phyloP scores from a whole-genome alignment of 768 basidiomycete species.

The Suillus discolor region DNA sequence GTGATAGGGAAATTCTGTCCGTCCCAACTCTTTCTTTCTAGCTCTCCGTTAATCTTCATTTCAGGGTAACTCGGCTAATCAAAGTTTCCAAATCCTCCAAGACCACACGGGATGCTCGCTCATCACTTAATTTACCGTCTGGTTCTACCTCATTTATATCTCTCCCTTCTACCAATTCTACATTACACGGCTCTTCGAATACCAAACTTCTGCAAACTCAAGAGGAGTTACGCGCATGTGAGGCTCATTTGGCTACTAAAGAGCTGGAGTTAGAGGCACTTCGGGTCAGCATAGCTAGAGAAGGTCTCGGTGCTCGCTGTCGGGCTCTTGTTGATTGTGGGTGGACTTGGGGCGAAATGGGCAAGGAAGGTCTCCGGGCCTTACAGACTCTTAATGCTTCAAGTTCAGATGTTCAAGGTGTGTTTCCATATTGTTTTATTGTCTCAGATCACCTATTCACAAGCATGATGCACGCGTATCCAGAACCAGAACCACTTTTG shows the following conservation, averaged over 20 bases:
- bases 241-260: conserved; percentile 68
- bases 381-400: conserved; percentile 21
- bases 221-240: conserved; percentile 80
- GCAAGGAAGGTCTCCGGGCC: conserved; percentile 54
- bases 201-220: conserved; percentile 68
- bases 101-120: conserved; percentile 41
- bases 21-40: conserved; percentile 27
- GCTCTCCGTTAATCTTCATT: background rate
- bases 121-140: conserved; percentile 28
- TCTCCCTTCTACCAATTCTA: conserved; percentile 35
- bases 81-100: conserved; percentile 69
- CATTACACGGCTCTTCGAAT: conserved; percentile 22
- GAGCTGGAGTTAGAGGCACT: conserved; percentile 62
- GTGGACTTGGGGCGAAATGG: conserved; percentile 67
- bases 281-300: conserved; percentile 56
- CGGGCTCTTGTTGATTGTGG: conserved; percentile 71
- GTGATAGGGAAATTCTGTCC: conserved; percentile 83
- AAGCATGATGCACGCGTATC: background rate
- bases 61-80: conserved; percentile 75
- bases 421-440: background rate
- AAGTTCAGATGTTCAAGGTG: conserved; percentile 7
- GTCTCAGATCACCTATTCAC: background rate
- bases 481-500: conserved; percentile 1
- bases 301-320: conserved; percentile 65
- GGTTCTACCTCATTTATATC: conserved; percentile 49